Evolutionary conservation across 2,329 filamentous ascomycete genomes (phyloP).

Genomic region (Volutella citrinella): DNA sequence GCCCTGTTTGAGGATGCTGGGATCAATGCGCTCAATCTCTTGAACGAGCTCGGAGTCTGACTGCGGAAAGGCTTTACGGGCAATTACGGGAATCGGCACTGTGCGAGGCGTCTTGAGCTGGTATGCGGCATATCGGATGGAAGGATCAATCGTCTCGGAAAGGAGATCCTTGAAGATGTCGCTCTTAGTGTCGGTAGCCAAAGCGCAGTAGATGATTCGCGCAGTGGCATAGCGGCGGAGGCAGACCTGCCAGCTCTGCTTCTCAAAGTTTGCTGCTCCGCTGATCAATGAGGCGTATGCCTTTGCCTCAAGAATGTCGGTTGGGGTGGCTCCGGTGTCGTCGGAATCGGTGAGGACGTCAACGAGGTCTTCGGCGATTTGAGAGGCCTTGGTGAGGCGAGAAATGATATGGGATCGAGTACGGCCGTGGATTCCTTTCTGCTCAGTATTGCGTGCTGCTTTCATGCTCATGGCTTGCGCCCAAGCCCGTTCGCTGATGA

Average conservation of each 20-base stretch:
- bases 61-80: conserved; percentile 72
- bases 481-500: conserved; percentile 89
- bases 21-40: conserved; percentile 68
- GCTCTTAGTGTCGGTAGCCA: conserved; percentile 58
- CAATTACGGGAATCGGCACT: conserved; percentile 74
- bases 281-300: conserved; percentile 77
- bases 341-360: conserved; percentile 60
- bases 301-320: conserved; percentile 78
- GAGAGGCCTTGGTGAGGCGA: conserved; percentile 75
- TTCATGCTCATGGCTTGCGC: conserved; percentile 96
- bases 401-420: conserved; percentile 87
- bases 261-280: conserved; percentile 81
- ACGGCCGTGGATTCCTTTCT: conserved; percentile 73
- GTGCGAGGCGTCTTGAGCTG: conserved; percentile 86
- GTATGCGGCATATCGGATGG: conserved; percentile 91
- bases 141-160: conserved; percentile 83
- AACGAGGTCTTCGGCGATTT: conserved; percentile 66
- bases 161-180: conserved; percentile 86
- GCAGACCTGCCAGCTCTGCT: conserved; percentile 79
- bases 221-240: conserved; percentile 73
- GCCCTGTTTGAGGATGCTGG: conserved; percentile 60
- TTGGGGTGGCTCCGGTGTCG: conserved; percentile 62
- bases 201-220: conserved; percentile 76
- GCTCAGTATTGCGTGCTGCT: conserved; percentile 73
- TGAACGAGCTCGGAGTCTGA: conserved; percentile 60